Base-by-base conservation (phyloP, 108 stramenopile species). In the Fragilaria crotonensis region DNA sequence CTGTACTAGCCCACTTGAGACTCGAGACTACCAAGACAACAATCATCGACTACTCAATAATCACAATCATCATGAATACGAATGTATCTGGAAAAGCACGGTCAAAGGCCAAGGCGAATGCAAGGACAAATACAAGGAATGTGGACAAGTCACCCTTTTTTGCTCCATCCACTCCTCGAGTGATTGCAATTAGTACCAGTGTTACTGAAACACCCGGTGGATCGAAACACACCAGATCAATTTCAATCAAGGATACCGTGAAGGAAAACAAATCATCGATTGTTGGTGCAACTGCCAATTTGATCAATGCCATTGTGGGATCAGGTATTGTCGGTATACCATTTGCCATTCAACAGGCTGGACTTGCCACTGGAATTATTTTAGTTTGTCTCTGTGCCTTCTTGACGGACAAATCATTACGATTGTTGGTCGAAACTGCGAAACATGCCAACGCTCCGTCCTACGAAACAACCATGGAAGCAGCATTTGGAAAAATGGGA, bases 311-410 rank as follows among this genome's bases (percentile, higher is more conserved):
- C 23, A 88, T 95, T 48, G 83, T 95, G 21, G 93, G 93, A 3
- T 68, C 77, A 23, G 93, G 93, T 0, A 95, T 95, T 48, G 84
- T 95, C 0, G 93, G 90, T 5, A 75, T 95, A 17, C 93, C 93
- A 9, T 91, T 66, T 74, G 89, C 93, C 54, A 62, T 95, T 29
- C 69, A 79, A 54, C 69, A 90, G 66, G 70, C 85, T 26, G 93
- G 93, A 28, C 70, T 88, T 27, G 62, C 80, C 17, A 71, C 83
- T n/a, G 93, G 93, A 0, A 51, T 87, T 41, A 26, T 77, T 28
- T 55, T 92, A 33, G 64, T 88, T 1, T 21, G 85, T 0, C 31
- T 82, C 1, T 75, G 68, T 49, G 85, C 81, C 1, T 3, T 80
- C 7, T 28, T 90, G 25, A 87, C 82, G 21, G 85, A 84, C 36